Base-by-base conservation (phyloP, 1,139 yeast genomes). In the Yamadazyma sp. region DNA sequence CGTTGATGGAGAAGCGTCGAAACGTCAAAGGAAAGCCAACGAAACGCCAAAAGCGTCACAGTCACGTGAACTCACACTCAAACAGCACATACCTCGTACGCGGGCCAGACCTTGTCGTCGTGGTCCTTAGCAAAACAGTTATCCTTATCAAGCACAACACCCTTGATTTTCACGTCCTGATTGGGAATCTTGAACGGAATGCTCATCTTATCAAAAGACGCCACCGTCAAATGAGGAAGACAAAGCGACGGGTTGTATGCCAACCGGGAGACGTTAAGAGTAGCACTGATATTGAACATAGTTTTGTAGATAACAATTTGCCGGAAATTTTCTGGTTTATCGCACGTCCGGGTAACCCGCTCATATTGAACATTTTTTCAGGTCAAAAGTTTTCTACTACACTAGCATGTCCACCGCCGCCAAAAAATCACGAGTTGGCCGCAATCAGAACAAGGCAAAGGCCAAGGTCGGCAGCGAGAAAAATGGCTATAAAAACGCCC, bases 51-150 rank as follows among this genome's bases (percentile, higher is more conserved):
- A n/a, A n/a, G n/a, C n/a, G n/a, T n/a, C n/a, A n/a, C n/a, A n/a
- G n/a, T n/a, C n/a, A n/a, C 29, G 21, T 31, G n/a, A 4, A 18
- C 6, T 20, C 12, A 30, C 9, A 21, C 21, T 17, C 12, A 13
- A 26, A 33, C 9, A 38, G 47, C 57, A 42, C 45, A 35, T 41
- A 44, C 47, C 33, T 44, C 39, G 25, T 48, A 47, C 2, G 65
- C 85, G 0, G 86, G 89, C 87, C 89, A 89, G 2, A 92, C 85
- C 43, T 78, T 76, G 50, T 83, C 85, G 41, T 82, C 85, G 43
- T 87, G 86, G 33, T 94, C 95, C 48, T 76, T 73, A 4, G 98
- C 95, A 59, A 92, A 86, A 55, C 97, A 92, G 58, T 92, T 94
- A 61, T 92, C 99, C 59, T 94, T 92, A 57, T 92, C 99, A 21